Base-by-base conservation (phyloP, 495 filamentous ascomycete genomes). In the Endocarpon pusillum region DNA sequence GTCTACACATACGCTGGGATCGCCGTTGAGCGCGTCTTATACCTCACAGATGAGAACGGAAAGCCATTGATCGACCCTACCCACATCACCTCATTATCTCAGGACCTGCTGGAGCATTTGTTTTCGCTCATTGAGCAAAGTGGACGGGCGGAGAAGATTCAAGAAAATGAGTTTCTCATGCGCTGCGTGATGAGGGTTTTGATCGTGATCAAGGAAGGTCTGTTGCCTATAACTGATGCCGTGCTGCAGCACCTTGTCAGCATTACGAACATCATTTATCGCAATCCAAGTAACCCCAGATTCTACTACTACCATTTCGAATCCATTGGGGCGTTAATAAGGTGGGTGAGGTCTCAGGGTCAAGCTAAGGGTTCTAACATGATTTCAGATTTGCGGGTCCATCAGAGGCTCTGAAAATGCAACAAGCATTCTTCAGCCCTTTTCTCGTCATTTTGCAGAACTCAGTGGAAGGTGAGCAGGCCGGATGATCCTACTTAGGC, bases 241-340 rank as follows among this genome's bases (percentile, higher is more conserved):
- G 68, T 92, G 11, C 59, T 96, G 10, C 55, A 67, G 19, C 78
- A 87, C 49, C 59, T 96, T 34, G 71, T 89, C 45, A 76, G 64
- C 37, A 93, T 99, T 44, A 93, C 82, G 4, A 69, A 75, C 40
- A 71, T 89, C 42, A 96, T 92, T 51, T 73, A 79, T 44, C 64
- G 71, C 39, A 99, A 99, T 54, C 91, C 91, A 2, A 92, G 83
- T 56, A 99, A 99, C 54, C 91, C 91, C 1, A 69, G 85, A 11
- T 99, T 99, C 56, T 93, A 92, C 56, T 94, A 99, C 57, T 99
- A 84, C 55, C 83, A 91, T 50, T 99, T 99, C 37, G 91, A 99
- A 55, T 76, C 79, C 1, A 53, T 96, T 29, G 91, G 89, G n/a
- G 86, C 89, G n/a, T 69, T 99, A 30, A 83, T 96, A 37, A 66